These are phyloP conservation scores for Adiantum capillusveneris DNA, from an alignment of 75 land plant genomes.

Conservation along the genomic window DNA sequence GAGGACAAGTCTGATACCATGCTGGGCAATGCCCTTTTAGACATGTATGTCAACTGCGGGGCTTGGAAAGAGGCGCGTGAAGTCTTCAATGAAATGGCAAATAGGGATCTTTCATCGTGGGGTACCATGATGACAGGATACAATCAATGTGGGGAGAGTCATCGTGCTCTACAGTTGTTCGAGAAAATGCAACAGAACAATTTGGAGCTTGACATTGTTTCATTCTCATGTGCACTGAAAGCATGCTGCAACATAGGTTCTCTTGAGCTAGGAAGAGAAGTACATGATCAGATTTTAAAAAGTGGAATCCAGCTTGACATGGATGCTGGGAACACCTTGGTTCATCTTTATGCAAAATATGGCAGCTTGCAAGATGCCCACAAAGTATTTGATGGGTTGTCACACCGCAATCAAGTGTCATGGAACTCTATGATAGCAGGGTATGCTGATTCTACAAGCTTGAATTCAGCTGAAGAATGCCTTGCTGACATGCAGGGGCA, in stretches of 20 bases:
- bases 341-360: constrained; percentile 47
- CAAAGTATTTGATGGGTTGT: constrained; percentile 26
- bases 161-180: constrained; percentile 5
- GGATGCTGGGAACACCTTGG: constrained; percentile 26
- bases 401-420: constrained; percentile 25
- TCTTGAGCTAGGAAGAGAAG: constrained; percentile 22
- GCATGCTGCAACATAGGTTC: constrained; percentile 28
- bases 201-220: constrained; percentile 8
- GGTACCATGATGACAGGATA: constrained; percentile 4
- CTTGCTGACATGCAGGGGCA: constrained; percentile 26
- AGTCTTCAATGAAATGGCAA: constrained; percentile 13
- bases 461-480: constrained; percentile 12
- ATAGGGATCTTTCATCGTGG: constrained; percentile 4
- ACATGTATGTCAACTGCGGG: constrained; percentile 5
- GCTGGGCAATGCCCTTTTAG: constrained; percentile 1
- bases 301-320: constrained; percentile 6
- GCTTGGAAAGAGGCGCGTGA: not conserved
- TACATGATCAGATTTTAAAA: constrained; percentile 15
- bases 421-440: constrained; percentile 50
- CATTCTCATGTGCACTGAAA: constrained; percentile 23
- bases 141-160: not conserved
- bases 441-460: constrained; percentile 34
- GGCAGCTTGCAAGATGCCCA: constrained; percentile 31
- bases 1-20: not conserved
- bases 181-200: constrained; percentile 16